phyloP scores from a whole-genome alignment of 495 filamentous ascomycete species.

The Neurospora intermedia region DNA sequence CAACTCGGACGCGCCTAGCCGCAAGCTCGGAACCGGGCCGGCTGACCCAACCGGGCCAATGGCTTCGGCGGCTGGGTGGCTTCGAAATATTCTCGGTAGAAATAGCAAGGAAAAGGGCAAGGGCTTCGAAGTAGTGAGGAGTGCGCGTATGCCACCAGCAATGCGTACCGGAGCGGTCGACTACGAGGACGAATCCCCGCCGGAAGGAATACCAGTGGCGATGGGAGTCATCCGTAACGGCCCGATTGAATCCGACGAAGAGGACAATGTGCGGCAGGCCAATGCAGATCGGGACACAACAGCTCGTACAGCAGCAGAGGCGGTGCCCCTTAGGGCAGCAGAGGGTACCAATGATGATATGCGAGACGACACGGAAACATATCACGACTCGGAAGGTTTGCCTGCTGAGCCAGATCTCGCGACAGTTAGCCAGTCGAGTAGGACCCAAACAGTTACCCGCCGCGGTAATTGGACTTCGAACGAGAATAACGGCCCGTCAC shows the following conservation, averaged over 20 bases:
- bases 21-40: constrained; percentile 84
- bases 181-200: constrained; percentile 38
- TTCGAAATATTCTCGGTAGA: constrained; percentile 65
- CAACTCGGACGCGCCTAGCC: constrained; percentile 61
- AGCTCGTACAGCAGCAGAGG: constrained; percentile 20
- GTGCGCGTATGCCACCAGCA: constrained; percentile 56
- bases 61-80: constrained; percentile 77
- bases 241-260: constrained; percentile 49
- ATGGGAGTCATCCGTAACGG: constrained; percentile 46
- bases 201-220: constrained; percentile 47
- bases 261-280: constrained; percentile 27
- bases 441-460: background rate
- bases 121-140: constrained; percentile 92
- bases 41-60: constrained; percentile 90
- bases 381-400: background rate
- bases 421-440: background rate
- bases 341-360: constrained; percentile 29
- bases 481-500: constrained; percentile 26
- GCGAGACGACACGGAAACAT: constrained; percentile 28
- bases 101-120: constrained; percentile 85
- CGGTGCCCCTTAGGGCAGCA: constrained; percentile 34
- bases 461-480: constrained; percentile 12
- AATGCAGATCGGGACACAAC: constrained; percentile 9
- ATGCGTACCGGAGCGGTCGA: constrained; percentile 45
- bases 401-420: background rate